Evolutionary conservation across 768 basidiomycete genomes (phyloP), one percentile per base, ranked within the genome.

Genomic region (Tylopilus sp.): DNA sequence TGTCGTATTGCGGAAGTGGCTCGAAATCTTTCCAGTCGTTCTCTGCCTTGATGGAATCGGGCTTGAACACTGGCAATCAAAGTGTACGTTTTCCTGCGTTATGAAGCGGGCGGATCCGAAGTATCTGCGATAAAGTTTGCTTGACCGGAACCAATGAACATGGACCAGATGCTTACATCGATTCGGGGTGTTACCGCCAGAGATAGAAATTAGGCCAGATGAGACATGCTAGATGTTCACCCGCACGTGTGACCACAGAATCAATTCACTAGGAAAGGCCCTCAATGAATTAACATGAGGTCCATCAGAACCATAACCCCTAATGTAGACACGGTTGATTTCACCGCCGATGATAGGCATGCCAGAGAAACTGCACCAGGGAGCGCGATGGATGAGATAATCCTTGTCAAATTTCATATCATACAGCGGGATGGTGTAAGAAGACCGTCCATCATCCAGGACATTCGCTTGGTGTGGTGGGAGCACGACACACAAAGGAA

Each of bases 201-300:
- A 2, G 38, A 53, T 53, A 3, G 30, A 47, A n/a, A 48, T 23
- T 0, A 35, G 47, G 13, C 47, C 30, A 25, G 47, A 48, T 4
- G 47, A 39, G 11, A 44, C 52, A 21, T 41, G 36, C 0, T 38
- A 4, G 4, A 42, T 20, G 1, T 2, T 8, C 2, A 10, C 5
- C 52, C 52, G 49, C n/a, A 40, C 47, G 12, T 48, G 51, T 5
- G 41, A 47, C 46, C 51, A 52, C n/a, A 52, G 22, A 35, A 48
- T 44, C 15, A 48, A 45, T 20, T 48, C 51, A 41, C 46, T 48
- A 4, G 51, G 51, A 6, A 52, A 17, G n/a, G 13, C 51, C 31
- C 44, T 51, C 40, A 51, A 46, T 17, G 46, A 18, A n/a, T 35
- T 47, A 21, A 45, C 17, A 12, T 51, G 15, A 4, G 48, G 48